These are phyloP conservation scores for Aspergillus ellipticus DNA, from an alignment of 495 filamentous ascomycete genomes.

Conservation along the genomic window DNA sequence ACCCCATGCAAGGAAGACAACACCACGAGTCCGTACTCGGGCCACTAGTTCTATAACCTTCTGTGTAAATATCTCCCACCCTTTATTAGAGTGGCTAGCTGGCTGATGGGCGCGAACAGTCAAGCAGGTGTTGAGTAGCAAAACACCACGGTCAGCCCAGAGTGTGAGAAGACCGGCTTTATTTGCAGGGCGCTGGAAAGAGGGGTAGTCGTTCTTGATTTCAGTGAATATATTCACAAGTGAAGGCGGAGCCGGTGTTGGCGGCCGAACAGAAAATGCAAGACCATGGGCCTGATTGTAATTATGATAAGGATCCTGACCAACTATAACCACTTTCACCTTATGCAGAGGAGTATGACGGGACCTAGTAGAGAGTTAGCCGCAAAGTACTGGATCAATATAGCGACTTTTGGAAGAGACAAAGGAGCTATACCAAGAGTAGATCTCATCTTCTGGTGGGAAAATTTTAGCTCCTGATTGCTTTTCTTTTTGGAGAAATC, in stretches of 20 bases:
- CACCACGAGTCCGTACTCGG: constrained; percentile 65
- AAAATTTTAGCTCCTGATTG: constrained; percentile 72
- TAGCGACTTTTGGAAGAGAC: background rate
- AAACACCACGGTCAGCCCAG: constrained; percentile 88
- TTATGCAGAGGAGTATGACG: constrained; percentile 81
- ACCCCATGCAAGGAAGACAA: constrained; percentile 96
- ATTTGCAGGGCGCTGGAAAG: constrained; percentile 69
- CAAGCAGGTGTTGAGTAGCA: constrained; percentile 88
- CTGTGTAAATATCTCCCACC: constrained; percentile 93
- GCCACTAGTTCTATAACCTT: constrained; percentile 83
- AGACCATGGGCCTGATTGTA: constrained; percentile 93
- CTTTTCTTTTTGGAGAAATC: constrained; percentile 77
- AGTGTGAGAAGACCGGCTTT: constrained; percentile 78
- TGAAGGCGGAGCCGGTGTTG: constrained; percentile 80
- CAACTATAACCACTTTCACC: constrained; percentile 86
- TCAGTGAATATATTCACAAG: constrained; percentile 88
- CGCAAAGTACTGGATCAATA: background rate
- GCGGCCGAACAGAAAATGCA: constrained; percentile 88
- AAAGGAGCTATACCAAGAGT: constrained; percentile 69
- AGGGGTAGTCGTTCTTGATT: constrained; percentile 82
- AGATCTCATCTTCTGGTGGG: constrained; percentile 84
- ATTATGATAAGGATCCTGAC: constrained; percentile 97
- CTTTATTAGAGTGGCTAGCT: constrained; percentile 73
- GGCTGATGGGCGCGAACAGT: constrained; percentile 86
- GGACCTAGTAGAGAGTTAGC: constrained; percentile 54